Conservation (phyloP, 768 basidiomycete species). For the Trametes coccinea region DNA sequence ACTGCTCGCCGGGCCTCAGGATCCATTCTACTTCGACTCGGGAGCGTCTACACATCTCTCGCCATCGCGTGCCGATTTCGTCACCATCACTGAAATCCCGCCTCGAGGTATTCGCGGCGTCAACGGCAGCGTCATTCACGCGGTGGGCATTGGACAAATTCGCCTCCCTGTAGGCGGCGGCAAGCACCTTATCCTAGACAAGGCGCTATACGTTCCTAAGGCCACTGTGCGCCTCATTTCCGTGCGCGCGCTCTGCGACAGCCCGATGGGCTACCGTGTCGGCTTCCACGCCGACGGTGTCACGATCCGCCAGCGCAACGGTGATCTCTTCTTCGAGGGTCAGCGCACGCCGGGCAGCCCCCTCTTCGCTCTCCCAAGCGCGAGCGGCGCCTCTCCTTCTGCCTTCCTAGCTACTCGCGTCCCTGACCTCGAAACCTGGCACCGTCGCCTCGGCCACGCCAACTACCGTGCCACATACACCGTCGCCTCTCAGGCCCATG, state of each 20-base stretch:
- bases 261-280: neutral
- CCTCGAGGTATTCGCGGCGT: slow-evolving; percentile 31
- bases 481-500: slow-evolving; percentile 10
- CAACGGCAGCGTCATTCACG: slow-evolving; percentile 29
- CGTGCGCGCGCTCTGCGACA: slow-evolving; percentile 12
- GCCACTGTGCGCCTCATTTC: slow-evolving; percentile 15
- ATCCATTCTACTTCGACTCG: slow-evolving; percentile 2
- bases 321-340: slow-evolving; percentile 1
- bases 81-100: slow-evolving; percentile 24
- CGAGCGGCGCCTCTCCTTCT: slow-evolving; percentile 8
- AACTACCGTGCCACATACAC: slow-evolving; percentile 24
- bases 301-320: neutral
- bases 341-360: neutral
- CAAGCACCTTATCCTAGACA: slow-evolving; percentile 1
- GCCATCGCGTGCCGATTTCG: slow-evolving; percentile 30
- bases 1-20: neutral
- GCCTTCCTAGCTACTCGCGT: slow-evolving; percentile 3
- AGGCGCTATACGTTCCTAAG: slow-evolving; percentile 16
- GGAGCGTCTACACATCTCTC: slow-evolving; percentile 32
- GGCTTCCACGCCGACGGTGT: neutral
- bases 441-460: slow-evolving; percentile 29
- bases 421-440: slow-evolving; percentile 26
- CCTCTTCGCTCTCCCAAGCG: slow-evolving; percentile 8
- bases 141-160: slow-evolving; percentile 32
- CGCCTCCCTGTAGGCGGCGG: slow-evolving; percentile 23